Base-by-base conservation (phyloP, 805 yeast genomes). In the Jamesozyma rosinii region DNA sequence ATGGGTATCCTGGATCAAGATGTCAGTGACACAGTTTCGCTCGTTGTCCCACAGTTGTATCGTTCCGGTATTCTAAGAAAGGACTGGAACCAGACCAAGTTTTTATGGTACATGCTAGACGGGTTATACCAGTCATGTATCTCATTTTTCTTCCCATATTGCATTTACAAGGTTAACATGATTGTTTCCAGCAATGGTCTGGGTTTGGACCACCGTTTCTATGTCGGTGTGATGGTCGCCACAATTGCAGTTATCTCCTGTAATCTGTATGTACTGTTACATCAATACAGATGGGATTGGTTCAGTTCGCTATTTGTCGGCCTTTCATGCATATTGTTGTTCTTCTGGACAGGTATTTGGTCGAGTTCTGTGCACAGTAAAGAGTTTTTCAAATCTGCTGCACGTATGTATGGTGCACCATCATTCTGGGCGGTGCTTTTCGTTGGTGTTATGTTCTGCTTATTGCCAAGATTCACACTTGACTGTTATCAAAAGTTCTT, bases 271-370 rank as follows among this genome's bases (percentile, higher is more conserved):
- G 72, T 83, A 44, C 57, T 80, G 50, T 59, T 80, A 48, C 87
- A 80, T 52, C 85, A 81, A 57, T 75, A 74, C 56, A 72, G 87
- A 56, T 84, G 94, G 94, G 94, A 84, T 63, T 83, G 87, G 86
- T 66, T 81, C 37, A 73, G 83, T 4, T 54, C 69, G 11, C 54
- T 80, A 43, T 71, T 81, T 45, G 72, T 75, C 42, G 66, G 68
- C 2, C 53, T 83, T 18, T 81, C 90, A 1, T 71, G 79, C 37
- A 49, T 83, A 22, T 53, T 82, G 15, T 67, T 83, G 29, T 80
- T 75, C 58, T 80, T 73, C 26, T 84, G 94, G 94, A 78, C 89
- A 1, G 90, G 90, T 49, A 69, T 82, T 38, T 84, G 90, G 90
- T 73, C 86, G 13, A 68, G 83, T 3, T 57, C 75, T 0, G 40